Evolutionary conservation across 2,329 filamentous ascomycete genomes (phyloP).

Genomic region (Penicillium verrucosum): DNA sequence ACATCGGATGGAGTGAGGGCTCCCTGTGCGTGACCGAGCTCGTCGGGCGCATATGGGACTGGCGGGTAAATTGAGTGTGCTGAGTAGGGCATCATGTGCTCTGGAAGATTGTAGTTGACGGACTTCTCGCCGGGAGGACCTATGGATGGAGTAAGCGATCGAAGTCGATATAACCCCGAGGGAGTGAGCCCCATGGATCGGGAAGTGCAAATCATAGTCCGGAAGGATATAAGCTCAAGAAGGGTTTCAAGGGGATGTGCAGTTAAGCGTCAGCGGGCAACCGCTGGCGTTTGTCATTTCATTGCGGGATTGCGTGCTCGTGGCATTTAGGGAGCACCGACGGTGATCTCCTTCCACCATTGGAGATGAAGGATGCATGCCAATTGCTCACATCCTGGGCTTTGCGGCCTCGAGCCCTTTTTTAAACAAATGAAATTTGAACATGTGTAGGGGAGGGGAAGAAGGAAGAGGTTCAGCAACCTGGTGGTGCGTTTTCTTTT

Average conservation of each 20-base stretch:
- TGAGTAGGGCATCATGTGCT: conserved; percentile 40
- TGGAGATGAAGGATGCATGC: neutral
- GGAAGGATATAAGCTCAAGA: conserved; percentile 12
- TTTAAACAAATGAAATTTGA: conserved; percentile 1
- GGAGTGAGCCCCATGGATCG: conserved; percentile 13
- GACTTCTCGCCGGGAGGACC: conserved; percentile 32
- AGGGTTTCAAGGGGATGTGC: conserved; percentile 12
- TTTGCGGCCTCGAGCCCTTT: neutral
- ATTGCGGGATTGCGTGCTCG: conserved; percentile 39
- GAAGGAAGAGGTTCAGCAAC: neutral
- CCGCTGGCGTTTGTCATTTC: conserved; percentile 31
- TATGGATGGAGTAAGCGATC: conserved; percentile 26
- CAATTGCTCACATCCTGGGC: neutral
- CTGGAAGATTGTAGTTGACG: conserved; percentile 39
- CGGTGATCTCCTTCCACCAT: conserved; percentile 19
- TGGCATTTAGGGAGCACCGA: conserved; percentile 12
- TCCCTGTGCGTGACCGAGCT: conserved; percentile 35
- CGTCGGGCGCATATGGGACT: conserved; percentile 38
- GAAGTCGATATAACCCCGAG: conserved; percentile 2
- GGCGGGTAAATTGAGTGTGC: conserved; percentile 39
- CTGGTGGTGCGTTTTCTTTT: neutral
- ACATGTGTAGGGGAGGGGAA: neutral
- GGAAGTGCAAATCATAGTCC: conserved; percentile 20
- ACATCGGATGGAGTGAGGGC: conserved; percentile 42
- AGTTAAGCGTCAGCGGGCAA: conserved; percentile 19